phyloP scores from a whole-genome alignment of 2,329 filamentous ascomycete species.

The Chaetomiaceae sp. region DNA sequence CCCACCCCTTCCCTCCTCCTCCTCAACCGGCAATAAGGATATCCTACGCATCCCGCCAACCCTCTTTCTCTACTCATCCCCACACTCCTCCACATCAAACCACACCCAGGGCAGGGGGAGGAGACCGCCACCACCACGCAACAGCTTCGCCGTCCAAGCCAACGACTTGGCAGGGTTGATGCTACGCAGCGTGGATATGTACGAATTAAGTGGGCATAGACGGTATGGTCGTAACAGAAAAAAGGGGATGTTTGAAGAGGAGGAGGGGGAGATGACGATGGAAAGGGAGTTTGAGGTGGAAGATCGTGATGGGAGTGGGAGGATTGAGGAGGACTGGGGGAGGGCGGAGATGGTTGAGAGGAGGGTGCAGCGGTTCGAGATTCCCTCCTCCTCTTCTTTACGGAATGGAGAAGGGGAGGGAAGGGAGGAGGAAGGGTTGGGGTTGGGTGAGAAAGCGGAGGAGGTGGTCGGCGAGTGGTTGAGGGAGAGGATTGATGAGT shows the following conservation, averaged over 20 bases:
- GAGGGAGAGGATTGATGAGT: constrained; percentile 50
- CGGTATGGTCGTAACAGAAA: neutral
- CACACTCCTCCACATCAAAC: constrained; percentile 8
- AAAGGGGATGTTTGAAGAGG: neutral
- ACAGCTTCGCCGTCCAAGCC: constrained; percentile 46
- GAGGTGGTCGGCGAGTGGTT: constrained; percentile 66
- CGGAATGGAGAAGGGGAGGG: constrained; percentile 3
- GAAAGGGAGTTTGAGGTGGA: neutral
- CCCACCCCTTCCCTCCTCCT: constrained; percentile 41
- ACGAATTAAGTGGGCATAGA: constrained; percentile 32
- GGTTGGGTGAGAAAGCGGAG: constrained; percentile 47
- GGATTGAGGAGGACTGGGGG: neutral
- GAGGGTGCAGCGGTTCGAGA: constrained; percentile 37
- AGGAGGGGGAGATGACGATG: neutral
- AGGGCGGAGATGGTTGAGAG: constrained; percentile 2
- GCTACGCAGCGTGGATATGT: constrained; percentile 44
- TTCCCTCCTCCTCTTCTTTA: constrained; percentile 16
- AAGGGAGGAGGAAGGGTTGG: constrained; percentile 12
- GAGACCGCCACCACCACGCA: constrained; percentile 23
- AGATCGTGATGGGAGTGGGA: neutral
- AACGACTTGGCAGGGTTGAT: constrained; percentile 44
- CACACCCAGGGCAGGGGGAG: neutral
- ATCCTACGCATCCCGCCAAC: constrained; percentile 47
- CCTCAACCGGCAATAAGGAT: no score
- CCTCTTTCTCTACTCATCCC: constrained; percentile 41